phyloP scores from a whole-genome alignment of 1,139 yeast genomes.

The Arxiozyma bovina region DNA sequence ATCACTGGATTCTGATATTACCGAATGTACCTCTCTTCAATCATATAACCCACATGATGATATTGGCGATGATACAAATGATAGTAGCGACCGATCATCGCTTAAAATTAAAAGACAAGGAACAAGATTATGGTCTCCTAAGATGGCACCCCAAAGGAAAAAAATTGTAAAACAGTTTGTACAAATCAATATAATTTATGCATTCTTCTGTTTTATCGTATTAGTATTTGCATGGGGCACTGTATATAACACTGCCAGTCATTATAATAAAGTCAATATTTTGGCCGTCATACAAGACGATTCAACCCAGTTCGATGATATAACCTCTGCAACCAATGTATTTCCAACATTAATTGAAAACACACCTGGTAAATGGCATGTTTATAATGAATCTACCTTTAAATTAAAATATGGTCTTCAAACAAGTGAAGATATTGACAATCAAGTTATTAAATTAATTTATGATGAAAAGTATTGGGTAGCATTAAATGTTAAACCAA shows the following conservation, averaged over 20 bases:
- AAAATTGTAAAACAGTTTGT: constrained; percentile 6
- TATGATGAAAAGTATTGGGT: constrained; percentile 49
- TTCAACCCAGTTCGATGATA: not conserved
- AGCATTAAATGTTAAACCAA: constrained; percentile 40
- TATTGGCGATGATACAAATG: not conserved
- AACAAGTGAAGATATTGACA: constrained; percentile 32
- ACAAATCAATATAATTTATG: constrained; percentile 6
- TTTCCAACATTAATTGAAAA: constrained; percentile 12
- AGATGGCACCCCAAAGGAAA: constrained; percentile 5
- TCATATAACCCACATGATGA: not conserved
- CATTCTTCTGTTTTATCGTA: constrained; percentile 8
- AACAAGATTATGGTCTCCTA: constrained; percentile 8
- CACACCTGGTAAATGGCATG: constrained; percentile 23
- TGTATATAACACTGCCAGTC: constrained; percentile 7
- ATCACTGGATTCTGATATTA: not conserved
- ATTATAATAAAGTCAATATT: constrained; percentile 9
- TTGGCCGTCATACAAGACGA: constrained; percentile 14
- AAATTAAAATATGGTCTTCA: constrained; percentile 26
- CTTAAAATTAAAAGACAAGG: not conserved
- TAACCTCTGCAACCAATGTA: constrained; percentile 9
- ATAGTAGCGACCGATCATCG: not conserved
- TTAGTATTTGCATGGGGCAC: constrained; percentile 13
- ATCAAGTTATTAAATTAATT: constrained; percentile 35
- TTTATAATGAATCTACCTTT: constrained; percentile 21
- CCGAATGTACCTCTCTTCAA: not conserved